Conservation (phyloP, 1,284 basidiomycete genomes). For the Peniophora sp. region DNA sequence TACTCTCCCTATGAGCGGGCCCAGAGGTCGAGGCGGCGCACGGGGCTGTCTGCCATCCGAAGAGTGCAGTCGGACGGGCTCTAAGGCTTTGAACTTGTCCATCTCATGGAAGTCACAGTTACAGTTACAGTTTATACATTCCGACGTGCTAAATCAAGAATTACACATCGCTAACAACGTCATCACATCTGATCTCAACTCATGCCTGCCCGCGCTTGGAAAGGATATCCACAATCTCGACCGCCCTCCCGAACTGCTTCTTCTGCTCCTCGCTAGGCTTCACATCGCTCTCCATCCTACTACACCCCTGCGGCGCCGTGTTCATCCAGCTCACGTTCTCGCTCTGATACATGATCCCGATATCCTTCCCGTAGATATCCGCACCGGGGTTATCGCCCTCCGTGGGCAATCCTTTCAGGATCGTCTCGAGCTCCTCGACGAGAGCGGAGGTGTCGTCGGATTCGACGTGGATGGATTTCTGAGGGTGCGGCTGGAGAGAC, state of each 20-base stretch:
- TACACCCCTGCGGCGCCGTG: conserved; percentile 53
- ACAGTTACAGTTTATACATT: too few relatives aligned
- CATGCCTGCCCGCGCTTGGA: conserved; percentile 21
- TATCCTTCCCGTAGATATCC: conserved; percentile 66
- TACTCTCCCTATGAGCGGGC: conserved; percentile 60
- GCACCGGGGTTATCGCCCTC: conserved; percentile 49
- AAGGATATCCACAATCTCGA: conserved; percentile 57
- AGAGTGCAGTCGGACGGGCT: conserved; percentile 54
- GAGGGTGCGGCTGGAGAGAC: conserved; percentile 29
- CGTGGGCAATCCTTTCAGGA: conserved; percentile 48
- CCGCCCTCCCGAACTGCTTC: conserved; percentile 55
- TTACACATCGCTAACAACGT: conserved; percentile 1
- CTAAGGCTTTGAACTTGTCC: conserved; percentile 74
- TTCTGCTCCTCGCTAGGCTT: conserved; percentile 53
- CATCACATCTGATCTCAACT: neutral
- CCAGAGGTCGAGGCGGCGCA: conserved; percentile 11
- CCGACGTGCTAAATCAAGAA: neutral
- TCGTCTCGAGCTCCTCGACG: conserved; percentile 46
- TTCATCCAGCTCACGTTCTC: conserved; percentile 55
- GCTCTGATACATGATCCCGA: conserved; percentile 54
- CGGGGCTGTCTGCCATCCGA: conserved; percentile 19
- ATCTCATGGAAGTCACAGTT: conserved; percentile 25
- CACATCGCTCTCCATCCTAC: conserved; percentile 38
- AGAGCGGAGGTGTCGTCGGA: conserved; percentile 30
- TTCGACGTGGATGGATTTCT: conserved; percentile 33